Evolutionary conservation across 768 basidiomycete genomes (phyloP).

Genomic region (Mrakia blollopis): DNA sequence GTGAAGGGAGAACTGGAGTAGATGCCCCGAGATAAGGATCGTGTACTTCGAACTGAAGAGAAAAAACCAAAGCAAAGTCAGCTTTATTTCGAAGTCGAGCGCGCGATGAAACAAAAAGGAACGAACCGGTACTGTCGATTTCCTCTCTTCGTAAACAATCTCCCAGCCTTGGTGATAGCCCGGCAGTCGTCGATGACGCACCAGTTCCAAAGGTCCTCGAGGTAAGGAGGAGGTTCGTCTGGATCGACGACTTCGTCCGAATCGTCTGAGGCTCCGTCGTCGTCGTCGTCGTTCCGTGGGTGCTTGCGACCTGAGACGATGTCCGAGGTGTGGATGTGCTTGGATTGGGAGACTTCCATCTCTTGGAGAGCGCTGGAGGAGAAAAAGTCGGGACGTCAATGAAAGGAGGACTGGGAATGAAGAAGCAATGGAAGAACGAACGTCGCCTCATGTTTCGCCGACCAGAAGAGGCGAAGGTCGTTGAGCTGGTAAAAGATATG

Average conservation of each 20-base stretch:
- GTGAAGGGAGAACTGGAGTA: slow-evolving; percentile 63
- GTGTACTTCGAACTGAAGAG: slow-evolving; percentile 60
- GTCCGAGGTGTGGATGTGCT: slow-evolving; percentile 13
- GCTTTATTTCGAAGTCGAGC: neutral
- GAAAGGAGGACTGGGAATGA: neutral
- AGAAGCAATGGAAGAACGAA: neutral
- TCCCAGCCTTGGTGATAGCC: slow-evolving; percentile 66
- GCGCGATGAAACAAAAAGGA: neutral
- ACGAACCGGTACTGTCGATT: slow-evolving; percentile 72
- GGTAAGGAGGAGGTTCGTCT: slow-evolving; percentile 51
- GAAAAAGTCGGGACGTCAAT: neutral
- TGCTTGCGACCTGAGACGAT: slow-evolving; percentile 16
- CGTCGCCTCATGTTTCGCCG: slow-evolving; percentile 7
- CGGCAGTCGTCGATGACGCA: slow-evolving; percentile 76
- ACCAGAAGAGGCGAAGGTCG: slow-evolving; percentile 25
- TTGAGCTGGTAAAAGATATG: slow-evolving; percentile 53
- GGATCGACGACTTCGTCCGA: slow-evolving; percentile 48
- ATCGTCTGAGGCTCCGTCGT: slow-evolving; percentile 31
- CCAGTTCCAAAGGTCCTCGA: slow-evolving; percentile 58
- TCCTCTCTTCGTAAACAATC: slow-evolving; percentile 66
- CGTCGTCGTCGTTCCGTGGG: neutral
- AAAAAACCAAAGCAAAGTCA: neutral
- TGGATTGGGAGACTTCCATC: slow-evolving; percentile 21
- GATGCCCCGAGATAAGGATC: slow-evolving; percentile 67
- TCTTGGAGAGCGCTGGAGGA: slow-evolving; percentile 15